These are phyloP conservation scores for Colletotrichum tropicicola DNA, from an alignment of 2,329 filamentous ascomycete genomes.

Conservation along the genomic window DNA sequence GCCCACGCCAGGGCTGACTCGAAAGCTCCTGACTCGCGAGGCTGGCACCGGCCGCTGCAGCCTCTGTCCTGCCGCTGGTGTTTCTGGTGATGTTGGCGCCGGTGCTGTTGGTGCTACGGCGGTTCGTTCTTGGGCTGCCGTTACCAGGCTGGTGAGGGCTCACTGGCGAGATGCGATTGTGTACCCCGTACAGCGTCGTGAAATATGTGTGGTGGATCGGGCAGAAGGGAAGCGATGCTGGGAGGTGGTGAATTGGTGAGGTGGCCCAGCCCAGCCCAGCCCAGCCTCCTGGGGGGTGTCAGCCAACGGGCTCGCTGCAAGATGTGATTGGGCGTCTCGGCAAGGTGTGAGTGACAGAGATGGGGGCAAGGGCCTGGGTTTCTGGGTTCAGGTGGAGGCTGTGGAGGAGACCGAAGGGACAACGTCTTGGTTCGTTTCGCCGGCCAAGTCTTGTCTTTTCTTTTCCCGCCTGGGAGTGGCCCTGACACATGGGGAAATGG, in stretches of 20 bases:
- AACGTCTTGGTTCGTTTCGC: background rate
- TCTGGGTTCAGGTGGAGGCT: conserved; percentile 6
- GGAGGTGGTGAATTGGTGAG: background rate
- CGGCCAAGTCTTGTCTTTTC: conserved; percentile 3
- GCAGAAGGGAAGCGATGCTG: background rate
- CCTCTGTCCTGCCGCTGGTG: background rate
- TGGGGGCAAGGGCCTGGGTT: conserved; percentile 9
- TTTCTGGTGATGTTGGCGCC: background rate
- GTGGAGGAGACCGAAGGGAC: conserved; percentile 13
- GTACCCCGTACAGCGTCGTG: background rate
- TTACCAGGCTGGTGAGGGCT: background rate
- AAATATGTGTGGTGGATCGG: background rate
- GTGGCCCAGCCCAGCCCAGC: background rate
- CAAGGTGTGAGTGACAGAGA: conserved; percentile 13
- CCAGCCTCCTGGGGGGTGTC: conserved; percentile 9
- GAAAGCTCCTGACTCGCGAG: conserved; percentile 27
- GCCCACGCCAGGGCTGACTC: conserved; percentile 28
- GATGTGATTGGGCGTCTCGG: conserved; percentile 19
- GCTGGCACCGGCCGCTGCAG: background rate
- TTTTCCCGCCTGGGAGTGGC: background rate
- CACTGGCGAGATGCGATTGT: background rate
- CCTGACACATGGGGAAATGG: conserved; percentile 12
- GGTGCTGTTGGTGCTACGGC: background rate
- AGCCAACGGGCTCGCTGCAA: conserved; percentile 11
- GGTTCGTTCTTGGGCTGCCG: background rate